Base-by-base conservation (phyloP, 305 asterid species). In the Caryopteris hybrid region DNA sequence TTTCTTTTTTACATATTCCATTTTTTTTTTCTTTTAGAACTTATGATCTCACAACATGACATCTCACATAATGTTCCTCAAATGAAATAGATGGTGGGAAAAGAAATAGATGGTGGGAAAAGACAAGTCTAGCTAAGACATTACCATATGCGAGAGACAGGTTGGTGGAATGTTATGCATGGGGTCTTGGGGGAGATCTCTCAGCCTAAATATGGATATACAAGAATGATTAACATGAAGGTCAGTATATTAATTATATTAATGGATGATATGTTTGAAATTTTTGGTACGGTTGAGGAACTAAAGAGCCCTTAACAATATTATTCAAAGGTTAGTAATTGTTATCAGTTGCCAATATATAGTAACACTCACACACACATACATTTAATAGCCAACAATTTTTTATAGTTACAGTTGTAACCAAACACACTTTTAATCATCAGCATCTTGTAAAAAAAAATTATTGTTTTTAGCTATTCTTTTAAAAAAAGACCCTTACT, bases 141-240 rank as follows among this genome's bases (percentile, higher is more conserved):
- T 53, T 81, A 71, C 69, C 79, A 13, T 73, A 73, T 22, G 82
- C 78, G 14, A 84, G 76, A 61, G 64, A 77, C 68, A 74, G 85
- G 7, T 14, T 73, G 18, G 83, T 77, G 64, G 83, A 81, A 74
- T 50, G 68, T 36, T 84, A 69, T 59, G 58, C 79, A 2, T 79
- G 84, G 81, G 51, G 74, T 0, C 27, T 79, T 3, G 85, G 77
- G 3, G n/a, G 64, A 36, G 17, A 21, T 51, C 7, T 54, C 11
- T 6, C 68, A 69, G 18, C 85, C 83, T 18, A 43, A 68, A 12
- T 56, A 62, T 61, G 43, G 50, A 11, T n/a, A 71, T 31, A 13
- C 62, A 58, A 51, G 78, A 27, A 50, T 66, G 2, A 66, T 27
- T 31, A 13, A 23, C 7, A 27, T 68, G 0, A 66, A 73, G 48